phyloP scores from a whole-genome alignment of 768 basidiomycete genomes.

The Mycena albidolilacea region DNA sequence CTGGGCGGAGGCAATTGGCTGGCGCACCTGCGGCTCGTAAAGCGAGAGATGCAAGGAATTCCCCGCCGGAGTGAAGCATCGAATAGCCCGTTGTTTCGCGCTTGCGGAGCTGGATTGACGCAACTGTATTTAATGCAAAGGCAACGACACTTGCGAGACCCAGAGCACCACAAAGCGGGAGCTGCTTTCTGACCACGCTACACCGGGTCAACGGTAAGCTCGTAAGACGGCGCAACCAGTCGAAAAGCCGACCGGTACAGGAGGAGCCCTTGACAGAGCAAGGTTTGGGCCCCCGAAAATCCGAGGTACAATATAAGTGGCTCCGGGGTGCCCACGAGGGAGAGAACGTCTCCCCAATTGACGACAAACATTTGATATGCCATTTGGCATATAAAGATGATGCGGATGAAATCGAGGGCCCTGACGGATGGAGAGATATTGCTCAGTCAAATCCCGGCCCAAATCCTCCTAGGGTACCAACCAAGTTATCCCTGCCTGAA shows the following conservation, averaged over 20 bases:
- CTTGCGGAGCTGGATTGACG: constrained; percentile 2
- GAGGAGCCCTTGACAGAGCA: constrained; percentile 11
- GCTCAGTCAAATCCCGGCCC: constrained; percentile 3
- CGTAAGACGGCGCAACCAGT: not conserved
- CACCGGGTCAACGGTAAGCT: constrained; percentile 7
- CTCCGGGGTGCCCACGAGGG: constrained; percentile 3
- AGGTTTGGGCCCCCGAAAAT: constrained; percentile 10
- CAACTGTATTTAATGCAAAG: constrained; percentile 2
- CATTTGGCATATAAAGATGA: constrained; percentile 9
- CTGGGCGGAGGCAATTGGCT: constrained; percentile 3
- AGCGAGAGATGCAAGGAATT: constrained; percentile 10
- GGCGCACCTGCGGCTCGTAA: constrained; percentile 13
- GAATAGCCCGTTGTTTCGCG: constrained; percentile 2
- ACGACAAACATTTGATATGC: constrained; percentile 16
- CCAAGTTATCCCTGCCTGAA: constrained; percentile 14
- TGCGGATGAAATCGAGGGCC: constrained; percentile 7
- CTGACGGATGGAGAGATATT: constrained; percentile 11
- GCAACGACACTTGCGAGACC: constrained; percentile 7
- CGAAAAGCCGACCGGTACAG: constrained; percentile 10
- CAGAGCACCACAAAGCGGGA: constrained; percentile 11
- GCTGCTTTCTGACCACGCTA: constrained; percentile 8
- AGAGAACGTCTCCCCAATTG: constrained; percentile 7
- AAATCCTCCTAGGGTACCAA: constrained; percentile 6
- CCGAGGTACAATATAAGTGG: constrained; percentile 13
- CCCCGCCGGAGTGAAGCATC: constrained; percentile 7